Evolutionary conservation across 805 yeast genomes (phyloP), one percentile per base, ranked within the genome.

Genomic region (Wickerhamiella spandovensis): DNA sequence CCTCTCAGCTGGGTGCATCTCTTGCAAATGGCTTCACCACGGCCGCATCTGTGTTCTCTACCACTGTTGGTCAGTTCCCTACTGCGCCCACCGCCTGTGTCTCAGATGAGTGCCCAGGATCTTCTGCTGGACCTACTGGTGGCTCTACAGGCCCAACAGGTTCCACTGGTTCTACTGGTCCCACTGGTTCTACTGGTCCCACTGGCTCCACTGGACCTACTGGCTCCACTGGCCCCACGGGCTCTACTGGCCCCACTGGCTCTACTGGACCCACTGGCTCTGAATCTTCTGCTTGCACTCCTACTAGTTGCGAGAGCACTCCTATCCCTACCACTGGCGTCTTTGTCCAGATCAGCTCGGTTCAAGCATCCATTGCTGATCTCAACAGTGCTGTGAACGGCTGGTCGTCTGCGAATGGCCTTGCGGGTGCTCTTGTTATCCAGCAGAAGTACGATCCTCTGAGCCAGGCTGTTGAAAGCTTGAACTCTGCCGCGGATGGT

Each of bases 391-490:
- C 25, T 13, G 54, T 52, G 41, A 8, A 32, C 12, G 41, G 45
- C 47, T 53, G 55, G 55, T 22, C 37, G 41, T 43, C 46, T 18
- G 48, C 46, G 21, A 48, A 44, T 25, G 55, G 55, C 25, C 48
- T 52, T 35, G 15, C 23, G 7, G 54, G 54, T 49, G 54, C 54
- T 37, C 54, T 52, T 23, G 50, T 5, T 15, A 52, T 52, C 50
- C 54, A 52, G 54, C 25, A 43, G 43, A 18, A 46, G 22, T 46
- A 46, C 47, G 48, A 44, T 18, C 49, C 52, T 38, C 48, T 52
- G 28, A 24, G 44, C 30, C n/a, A 25, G 17, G 52, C 49, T n/a
- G 54, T 48, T 17, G 28, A 2, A 7, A 35, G 39, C 39, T 50
- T 53, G 10, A 12, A n/a, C 18, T 13, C 43, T 25, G 41, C 48